Percentiles rank a stretch among this genome's conserved stretches.
phyloP scores from a whole-genome alignment of 2,329 filamentous ascomycete species.

The Pyrenophora seminiperda region DNA sequence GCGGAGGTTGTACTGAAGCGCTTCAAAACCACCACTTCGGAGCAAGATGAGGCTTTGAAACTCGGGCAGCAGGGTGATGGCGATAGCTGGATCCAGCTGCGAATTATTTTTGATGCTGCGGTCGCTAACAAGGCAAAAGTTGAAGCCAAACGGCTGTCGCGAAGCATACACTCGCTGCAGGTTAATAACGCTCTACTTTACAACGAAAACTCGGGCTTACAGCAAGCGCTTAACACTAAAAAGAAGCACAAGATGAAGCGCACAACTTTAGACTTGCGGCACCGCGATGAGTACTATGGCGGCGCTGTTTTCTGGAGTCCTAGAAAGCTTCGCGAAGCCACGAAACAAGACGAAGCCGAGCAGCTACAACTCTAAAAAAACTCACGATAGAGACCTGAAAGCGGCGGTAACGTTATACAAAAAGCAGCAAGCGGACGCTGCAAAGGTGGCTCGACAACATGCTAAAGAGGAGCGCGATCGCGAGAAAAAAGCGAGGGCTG shows the following conservation, averaged over 20 bases:
- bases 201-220: not conserved
- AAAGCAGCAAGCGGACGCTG: not conserved
- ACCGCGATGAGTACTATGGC: not conserved
- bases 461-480: not conserved
- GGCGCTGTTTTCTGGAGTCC: not conserved
- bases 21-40: not conserved
- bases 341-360: not conserved
- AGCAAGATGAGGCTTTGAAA: constrained; percentile 1
- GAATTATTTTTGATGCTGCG: not conserved
- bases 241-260: not conserved
- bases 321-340: not conserved
- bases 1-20: constrained; percentile 2
- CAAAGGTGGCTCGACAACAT: not conserved
- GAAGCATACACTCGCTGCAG: no score
- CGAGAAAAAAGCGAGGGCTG: not conserved
- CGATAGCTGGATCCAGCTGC: not conserved
- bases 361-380: not conserved
- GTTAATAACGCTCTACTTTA: no score
- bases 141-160: not conserved
- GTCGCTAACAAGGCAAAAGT: not conserved
- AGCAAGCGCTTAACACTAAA: not conserved
- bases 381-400: not conserved
- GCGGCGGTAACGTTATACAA: constrained; percentile 34
- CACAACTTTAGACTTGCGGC: not conserved
- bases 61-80: not conserved